A percentile compares a stretch with the other conserved stretches of the same genome.
phyloP scores from a whole-genome alignment of 306 rosid genomes.

The Castanea sativa region DNA sequence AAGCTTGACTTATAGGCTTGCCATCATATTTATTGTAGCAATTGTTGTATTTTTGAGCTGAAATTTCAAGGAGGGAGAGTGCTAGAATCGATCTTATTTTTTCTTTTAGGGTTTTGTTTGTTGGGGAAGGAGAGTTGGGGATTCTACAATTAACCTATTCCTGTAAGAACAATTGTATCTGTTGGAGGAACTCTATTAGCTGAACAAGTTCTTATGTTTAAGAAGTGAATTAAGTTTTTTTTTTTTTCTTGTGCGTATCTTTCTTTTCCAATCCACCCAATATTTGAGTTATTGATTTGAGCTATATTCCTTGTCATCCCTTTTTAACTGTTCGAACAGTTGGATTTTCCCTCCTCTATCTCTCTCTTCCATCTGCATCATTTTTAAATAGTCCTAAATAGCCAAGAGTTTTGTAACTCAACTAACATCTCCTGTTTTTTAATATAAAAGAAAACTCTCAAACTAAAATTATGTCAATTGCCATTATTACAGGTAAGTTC shows the following conservation, averaged over 20 bases:
- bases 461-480: not conserved
- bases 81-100: constrained; percentile 23
- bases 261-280: too few relatives aligned
- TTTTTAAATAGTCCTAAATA: too few relatives aligned
- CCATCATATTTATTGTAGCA: constrained; percentile 18
- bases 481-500: not conserved
- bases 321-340: too few relatives aligned
- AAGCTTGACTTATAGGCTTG: constrained; percentile 3
- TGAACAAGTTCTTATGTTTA: constrained; percentile 1
- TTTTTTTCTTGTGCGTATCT: not conserved
- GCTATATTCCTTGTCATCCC: too few relatives aligned
- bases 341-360: too few relatives aligned
- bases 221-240: not conserved
- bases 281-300: too few relatives aligned
- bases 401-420: fast-evolving
- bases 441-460: not conserved
- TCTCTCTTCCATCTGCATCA: too few relatives aligned
- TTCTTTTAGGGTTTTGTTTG: constrained; percentile 14
- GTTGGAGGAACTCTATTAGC: not conserved
- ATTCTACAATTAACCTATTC: constrained; percentile 5
- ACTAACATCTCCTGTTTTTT: fast-evolving
- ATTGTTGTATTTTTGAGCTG: constrained; percentile 20
- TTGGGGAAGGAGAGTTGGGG: constrained; percentile 24
- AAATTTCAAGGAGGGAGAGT: constrained; percentile 28
- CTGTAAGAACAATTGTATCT: constrained; percentile 21